Evolutionary conservation across 2,329 filamentous ascomycete genomes (phyloP), one percentile per base, ranked within the genome.

Genomic region (Dactylonectria macrodidyma): DNA sequence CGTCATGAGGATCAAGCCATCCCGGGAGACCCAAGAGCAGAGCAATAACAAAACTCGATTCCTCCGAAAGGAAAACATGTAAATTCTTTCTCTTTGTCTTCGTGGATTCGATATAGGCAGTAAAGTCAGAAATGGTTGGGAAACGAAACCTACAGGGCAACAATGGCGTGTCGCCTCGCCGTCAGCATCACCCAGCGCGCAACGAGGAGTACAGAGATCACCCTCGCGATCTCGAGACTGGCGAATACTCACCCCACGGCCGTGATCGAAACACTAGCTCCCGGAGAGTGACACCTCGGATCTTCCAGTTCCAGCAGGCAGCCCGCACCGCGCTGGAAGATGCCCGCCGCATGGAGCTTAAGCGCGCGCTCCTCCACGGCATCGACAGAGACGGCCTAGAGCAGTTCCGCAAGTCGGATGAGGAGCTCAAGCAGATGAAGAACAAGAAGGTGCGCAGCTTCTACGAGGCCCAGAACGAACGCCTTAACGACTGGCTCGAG

Each of bases 241-340:
- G 72, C 0, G 54, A 44, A 44, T 44, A 19, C 8, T 59, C 7
- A 54, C 54, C 71, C 10, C 44, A 58, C 8, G 26, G 33, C 10
- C 3, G 44, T n/a, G 44, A 38, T 44, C 6, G 33, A 48, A 57
- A 68, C 2, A 16, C 61, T 9, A 60, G 19, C 8, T 24, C 36
- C 26, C 22, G 44, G 19, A 56, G 74, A 19, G 67, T 48, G 1
- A 71, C 33, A 14, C 75, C 75, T 0, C 73, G 73, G 4, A 70
- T 75, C 19, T 55, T 71, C 12, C 87, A 93, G 69, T 80, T 79
- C 60, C 76, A 71, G 16, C 77, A 80, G n/a, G 75, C 72, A 5
- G 77, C 76, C 2, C 66, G 69, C 2, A 78, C 76, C 5, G 78
- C 76, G 4, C 69, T 78, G 16, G 77, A 79, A 6, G 78, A 80